A percentile compares a stretch with the other conserved stretches of the same genome.
Evolutionary conservation across 495 filamentous ascomycete genomes (phyloP).

Genomic region (Penicillium cosmopolitanum): DNA sequence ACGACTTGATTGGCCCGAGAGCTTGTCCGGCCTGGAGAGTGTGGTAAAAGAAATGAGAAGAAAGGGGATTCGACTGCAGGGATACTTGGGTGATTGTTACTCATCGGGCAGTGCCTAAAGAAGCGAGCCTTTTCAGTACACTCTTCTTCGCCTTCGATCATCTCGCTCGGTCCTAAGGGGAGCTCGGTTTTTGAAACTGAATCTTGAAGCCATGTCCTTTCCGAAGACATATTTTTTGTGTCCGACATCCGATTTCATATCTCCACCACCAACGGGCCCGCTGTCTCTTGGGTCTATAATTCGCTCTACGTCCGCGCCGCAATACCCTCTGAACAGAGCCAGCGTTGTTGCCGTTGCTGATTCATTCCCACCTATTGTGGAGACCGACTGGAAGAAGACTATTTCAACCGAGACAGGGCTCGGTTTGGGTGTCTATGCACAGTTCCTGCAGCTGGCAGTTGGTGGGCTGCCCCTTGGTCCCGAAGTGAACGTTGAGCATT

Average conservation of each 20-base stretch:
- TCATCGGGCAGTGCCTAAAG: no score
- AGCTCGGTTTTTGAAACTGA: no score
- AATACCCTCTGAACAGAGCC: conserved; percentile 33
- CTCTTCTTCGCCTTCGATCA: no score
- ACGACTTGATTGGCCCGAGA: conserved; percentile 14
- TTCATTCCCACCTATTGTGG: conserved; percentile 29
- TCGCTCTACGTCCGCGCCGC: conserved; percentile 34
- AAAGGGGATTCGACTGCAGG: no score
- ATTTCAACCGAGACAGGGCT: conserved; percentile 27
- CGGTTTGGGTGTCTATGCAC: conserved; percentile 34
- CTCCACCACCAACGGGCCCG: conserved; percentile 33
- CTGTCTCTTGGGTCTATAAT: conserved; percentile 40
- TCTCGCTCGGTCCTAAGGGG: no score
- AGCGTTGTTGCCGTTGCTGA: conserved; percentile 26
- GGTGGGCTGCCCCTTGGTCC: conserved; percentile 26
- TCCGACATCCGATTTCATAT: conserved; percentile 38
- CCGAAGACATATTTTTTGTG: conserved; percentile 32
- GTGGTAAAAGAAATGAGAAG: no score
- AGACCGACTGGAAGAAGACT: conserved; percentile 38
- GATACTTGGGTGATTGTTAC: no score
- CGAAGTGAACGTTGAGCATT: conserved; percentile 27
- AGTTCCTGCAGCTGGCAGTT: conserved; percentile 37
- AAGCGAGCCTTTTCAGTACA: no score
- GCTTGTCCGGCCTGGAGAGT: no score
- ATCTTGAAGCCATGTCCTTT: conserved; percentile 19